These are phyloP conservation scores for Ophiostoma triangulosporum DNA, from an alignment of 2,329 filamentous ascomycete species.

Conservation along the genomic window DNA sequence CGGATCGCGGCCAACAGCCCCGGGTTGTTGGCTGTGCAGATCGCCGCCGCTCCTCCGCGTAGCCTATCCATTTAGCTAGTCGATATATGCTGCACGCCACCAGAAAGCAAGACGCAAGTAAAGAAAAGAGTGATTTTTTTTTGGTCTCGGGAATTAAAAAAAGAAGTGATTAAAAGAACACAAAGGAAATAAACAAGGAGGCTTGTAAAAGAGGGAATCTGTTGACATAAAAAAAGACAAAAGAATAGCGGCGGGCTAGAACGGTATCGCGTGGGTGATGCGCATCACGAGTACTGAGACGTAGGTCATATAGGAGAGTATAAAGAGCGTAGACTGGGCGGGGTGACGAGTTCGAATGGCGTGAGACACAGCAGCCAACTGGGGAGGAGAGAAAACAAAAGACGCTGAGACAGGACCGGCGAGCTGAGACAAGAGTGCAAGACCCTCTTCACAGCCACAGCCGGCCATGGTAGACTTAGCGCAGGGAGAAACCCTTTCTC, in stretches of 20 bases:
- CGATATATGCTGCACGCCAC: constrained; percentile 6
- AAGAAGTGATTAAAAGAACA: constrained; percentile 29
- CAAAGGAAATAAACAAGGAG: constrained; percentile 26
- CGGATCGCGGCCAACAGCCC: neutral
- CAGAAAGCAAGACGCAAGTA: neutral
- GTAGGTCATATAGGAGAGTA: constrained; percentile 30
- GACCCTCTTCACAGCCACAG: constrained; percentile 8
- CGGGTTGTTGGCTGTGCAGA: neutral
- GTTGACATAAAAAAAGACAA: constrained; percentile 24
- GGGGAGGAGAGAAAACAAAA: neutral
- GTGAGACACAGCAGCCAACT: neutral
- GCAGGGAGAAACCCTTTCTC: constrained; percentile 98
- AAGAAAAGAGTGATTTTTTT: constrained; percentile 7
- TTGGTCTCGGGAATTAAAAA: constrained; percentile 29
- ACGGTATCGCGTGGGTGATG: constrained; percentile 32
- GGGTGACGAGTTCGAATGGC: neutral
- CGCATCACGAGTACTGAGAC: constrained; percentile 41
- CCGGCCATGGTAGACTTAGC: constrained; percentile 40
- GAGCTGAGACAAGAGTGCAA: neutral
- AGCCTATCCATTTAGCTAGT: neutral
- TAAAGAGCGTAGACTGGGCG: constrained; percentile 15
- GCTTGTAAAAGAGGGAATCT: constrained; percentile 26
- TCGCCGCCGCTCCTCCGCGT: neutral
- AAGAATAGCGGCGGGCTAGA: constrained; percentile 41
- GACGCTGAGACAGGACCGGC: neutral